These are phyloP conservation scores for Pleurostoma richardsiae DNA, from an alignment of 2,329 filamentous ascomycete species.

Conservation along the genomic window DNA sequence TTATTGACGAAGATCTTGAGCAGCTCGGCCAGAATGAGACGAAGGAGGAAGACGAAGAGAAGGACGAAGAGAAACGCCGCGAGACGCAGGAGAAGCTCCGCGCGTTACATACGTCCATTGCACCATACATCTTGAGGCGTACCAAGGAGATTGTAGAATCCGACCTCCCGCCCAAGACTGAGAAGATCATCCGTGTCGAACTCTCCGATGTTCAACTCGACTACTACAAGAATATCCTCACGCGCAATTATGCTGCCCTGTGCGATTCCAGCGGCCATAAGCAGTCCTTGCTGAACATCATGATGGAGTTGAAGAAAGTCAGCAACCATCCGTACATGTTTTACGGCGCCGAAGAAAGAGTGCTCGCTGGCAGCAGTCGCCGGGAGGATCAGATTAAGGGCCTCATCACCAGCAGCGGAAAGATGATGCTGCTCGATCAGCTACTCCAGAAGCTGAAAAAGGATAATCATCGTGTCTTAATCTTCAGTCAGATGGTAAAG, in stretches of 20 bases:
- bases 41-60: conserved; percentile 21
- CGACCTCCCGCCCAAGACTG: conserved; percentile 91
- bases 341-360: conserved; percentile 83
- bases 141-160: conserved; percentile 98
- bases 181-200: conserved; percentile 98
- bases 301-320: conserved; percentile 99
- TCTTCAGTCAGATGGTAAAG: conserved; percentile 99
- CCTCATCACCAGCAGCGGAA: conserved; percentile 93
- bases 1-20: conserved; percentile 89
- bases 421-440: conserved; percentile 98
- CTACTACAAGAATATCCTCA: conserved; percentile 98
- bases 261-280: conserved; percentile 92
- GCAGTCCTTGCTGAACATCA: conserved; percentile 93
- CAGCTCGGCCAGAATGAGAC: conserved; percentile 49
- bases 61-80: conserved; percentile 46
- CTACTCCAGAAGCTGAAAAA: conserved; percentile 90
- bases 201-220: conserved; percentile 94
- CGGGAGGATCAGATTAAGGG: conserved; percentile 90
- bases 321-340: conserved; percentile 99
- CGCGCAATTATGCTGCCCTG: conserved; percentile 89
- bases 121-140: conserved; percentile 89
- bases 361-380: conserved; percentile 72
- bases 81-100: conserved; percentile 84
- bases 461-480: conserved; percentile 91
- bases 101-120: conserved; percentile 78